phyloP scores from a whole-genome alignment of 2,329 filamentous ascomycete genomes.

The Cryphonectria carpinicola region DNA sequence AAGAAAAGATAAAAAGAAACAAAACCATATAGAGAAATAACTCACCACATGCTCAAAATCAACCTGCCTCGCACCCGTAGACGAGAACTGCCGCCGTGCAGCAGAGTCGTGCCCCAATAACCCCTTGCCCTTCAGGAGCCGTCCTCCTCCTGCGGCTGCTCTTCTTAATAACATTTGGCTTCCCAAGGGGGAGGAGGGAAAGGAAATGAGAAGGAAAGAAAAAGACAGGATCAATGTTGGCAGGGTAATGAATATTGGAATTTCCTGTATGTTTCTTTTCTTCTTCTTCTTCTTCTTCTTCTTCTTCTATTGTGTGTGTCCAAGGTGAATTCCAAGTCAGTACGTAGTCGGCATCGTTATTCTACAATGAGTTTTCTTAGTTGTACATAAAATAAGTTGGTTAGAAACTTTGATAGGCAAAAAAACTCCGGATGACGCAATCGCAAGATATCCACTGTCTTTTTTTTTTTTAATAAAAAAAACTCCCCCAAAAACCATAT shows the following conservation, averaged over 20 bases:
- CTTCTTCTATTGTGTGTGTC: no score
- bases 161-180: constrained; percentile 22
- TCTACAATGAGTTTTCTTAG: no score
- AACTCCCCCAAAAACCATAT: background rate
- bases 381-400: no score
- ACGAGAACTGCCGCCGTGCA: constrained; percentile 39
- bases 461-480: no score
- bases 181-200: background rate
- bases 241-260: background rate
- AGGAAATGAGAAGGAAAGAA: background rate
- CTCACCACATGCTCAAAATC: constrained; percentile 54
- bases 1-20: no score
- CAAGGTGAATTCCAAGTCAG: no score
- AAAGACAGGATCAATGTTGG: background rate
- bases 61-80: constrained; percentile 37
- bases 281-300: no score
- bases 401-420: background rate
- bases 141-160: background rate
- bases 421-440: constrained; percentile 17
- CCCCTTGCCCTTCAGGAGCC: background rate
- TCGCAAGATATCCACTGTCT: constrained; percentile 11
- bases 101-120: background rate
- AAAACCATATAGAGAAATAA: background rate
- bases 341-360: no score
- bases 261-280: no score